Evolutionary conservation across 108 stramenopile genomes (phyloP), one percentile per base, ranked within the genome.

Genomic region (Fragilaria radians): DNA sequence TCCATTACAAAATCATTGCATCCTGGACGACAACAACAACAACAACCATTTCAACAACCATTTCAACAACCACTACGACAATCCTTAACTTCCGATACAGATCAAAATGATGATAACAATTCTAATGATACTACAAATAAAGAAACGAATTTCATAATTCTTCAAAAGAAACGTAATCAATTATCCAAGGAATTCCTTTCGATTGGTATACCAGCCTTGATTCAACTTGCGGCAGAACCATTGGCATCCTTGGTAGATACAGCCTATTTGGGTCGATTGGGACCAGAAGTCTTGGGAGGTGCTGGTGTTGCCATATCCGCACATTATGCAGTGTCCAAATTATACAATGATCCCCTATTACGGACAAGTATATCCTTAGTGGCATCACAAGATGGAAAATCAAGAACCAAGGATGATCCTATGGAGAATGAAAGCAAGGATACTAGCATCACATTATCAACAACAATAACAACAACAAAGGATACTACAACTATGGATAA

Each of bases 311-410:
- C 94, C n/a, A 87, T 95, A 31, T 78, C 83, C 17, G 93, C 89
- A 5, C 93, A 93, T 52, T 95, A 95, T 72, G 78, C 94, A 4
- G 74, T 95, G 18, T 74, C 79, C 1, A 95, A 95, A 61, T 68
- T 95, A 28, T 92, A 92, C 77, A 93, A 94, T 70, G 94, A 95
- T 71, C 96, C 94, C 5, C 60, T 95, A 34, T 54, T 94, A n/a
- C 62, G 92, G 28, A 94, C 93, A 11, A 76, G 75, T 47, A 95
- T 92, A 32, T 88, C 84, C 46, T 65, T 95, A 57, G 96, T 97
- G 14, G 94, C 94, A 7, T 74, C 81, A 50, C 72, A 88, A 62
- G 85, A 83, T 77, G 86, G 87, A 17, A 80, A 72, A 49, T 65
- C 72, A 5, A 27, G 80, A 54, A 66, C 71, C 26, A 65, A 45